phyloP scores from a whole-genome alignment of 768 basidiomycete genomes.

The Krasilnikovozyma curviuscula region DNA sequence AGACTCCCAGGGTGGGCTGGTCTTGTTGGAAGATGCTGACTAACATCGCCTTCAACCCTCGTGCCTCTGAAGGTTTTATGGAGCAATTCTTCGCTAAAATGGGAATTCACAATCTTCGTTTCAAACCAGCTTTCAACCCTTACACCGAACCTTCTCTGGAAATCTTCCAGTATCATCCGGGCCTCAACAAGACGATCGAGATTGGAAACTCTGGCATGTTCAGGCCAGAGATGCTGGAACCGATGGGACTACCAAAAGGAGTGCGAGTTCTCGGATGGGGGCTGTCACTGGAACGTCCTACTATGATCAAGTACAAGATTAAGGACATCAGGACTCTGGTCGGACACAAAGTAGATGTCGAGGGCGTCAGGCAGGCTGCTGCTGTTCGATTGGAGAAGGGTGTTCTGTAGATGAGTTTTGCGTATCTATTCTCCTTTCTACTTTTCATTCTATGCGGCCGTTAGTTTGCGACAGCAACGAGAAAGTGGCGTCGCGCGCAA shows the following conservation, averaged over 20 bases:
- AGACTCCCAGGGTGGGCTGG: background rate
- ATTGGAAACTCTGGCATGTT: constrained; percentile 96
- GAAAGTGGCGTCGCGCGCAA: too few species aligned
- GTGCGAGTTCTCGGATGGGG: constrained; percentile 97
- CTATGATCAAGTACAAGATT: constrained; percentile 99
- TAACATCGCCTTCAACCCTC: background rate
- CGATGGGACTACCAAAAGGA: constrained; percentile 94
- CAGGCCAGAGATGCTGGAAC: constrained; percentile 96
- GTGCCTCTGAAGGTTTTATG: constrained; percentile 67
- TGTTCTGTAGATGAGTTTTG: constrained; percentile 12
- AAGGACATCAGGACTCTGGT: constrained; percentile 92
- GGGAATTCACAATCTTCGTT: constrained; percentile 79
- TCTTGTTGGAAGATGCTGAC: too few species aligned
- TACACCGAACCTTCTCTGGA: constrained; percentile 65
- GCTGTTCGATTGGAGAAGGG: constrained; percentile 66
- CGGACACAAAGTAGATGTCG: constrained; percentile 89
- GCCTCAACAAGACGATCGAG: constrained; percentile 86
- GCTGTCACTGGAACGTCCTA: constrained; percentile 78
- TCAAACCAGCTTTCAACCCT: constrained; percentile 90
- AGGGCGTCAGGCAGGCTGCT: constrained; percentile 66
- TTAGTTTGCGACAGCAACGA: too few species aligned
- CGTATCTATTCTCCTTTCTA: too few species aligned
- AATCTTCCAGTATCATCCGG: constrained; percentile 94
- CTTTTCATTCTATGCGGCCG: too few species aligned
- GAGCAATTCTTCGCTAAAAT: constrained; percentile 94